phyloP scores from a whole-genome alignment of 1,284 basidiomycete species.

The Trichosporon inkin region DNA sequence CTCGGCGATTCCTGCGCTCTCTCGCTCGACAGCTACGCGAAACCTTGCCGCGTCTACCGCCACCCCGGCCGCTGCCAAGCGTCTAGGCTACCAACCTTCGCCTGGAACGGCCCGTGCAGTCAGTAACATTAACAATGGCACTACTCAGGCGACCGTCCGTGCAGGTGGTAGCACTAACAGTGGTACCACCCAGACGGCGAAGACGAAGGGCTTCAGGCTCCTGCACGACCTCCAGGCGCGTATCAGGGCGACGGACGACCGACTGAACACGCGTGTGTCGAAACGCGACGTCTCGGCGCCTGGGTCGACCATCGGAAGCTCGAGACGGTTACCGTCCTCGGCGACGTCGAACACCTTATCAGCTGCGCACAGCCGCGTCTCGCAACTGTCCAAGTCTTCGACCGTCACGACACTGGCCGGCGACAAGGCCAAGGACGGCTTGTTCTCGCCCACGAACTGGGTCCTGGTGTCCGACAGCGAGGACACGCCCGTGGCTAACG shows the following conservation, averaged over 20 bases:
- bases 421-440: slow-evolving; percentile 11
- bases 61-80: slow-evolving; percentile 8
- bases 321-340: not conserved
- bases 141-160: slow-evolving; percentile 23
- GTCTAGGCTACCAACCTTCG: slow-evolving; percentile 7
- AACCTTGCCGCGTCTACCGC: slow-evolving; percentile 29
- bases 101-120: slow-evolving; percentile 20
- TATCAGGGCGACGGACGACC: slow-evolving; percentile 43
- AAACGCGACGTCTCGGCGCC: slow-evolving; percentile 49
- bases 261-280: slow-evolving; percentile 33
- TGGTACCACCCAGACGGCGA: slow-evolving; percentile 27
- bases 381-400: slow-evolving; percentile 9
- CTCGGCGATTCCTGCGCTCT: slow-evolving; percentile 31
- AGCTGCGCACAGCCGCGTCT: slow-evolving; percentile 7
- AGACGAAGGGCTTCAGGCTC: slow-evolving; percentile 39
- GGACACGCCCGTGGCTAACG: slow-evolving; percentile 21
- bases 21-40: slow-evolving; percentile 38
- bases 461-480: slow-evolving; percentile 41
- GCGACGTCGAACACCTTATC: not conserved
- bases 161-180: slow-evolving; percentile 12
- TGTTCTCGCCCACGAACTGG: slow-evolving; percentile 42
- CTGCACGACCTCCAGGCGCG: slow-evolving; percentile 42
- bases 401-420: not conserved
- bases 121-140: slow-evolving; percentile 8
- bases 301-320: slow-evolving; percentile 21